A percentile compares a stretch with the other conserved stretches of the same genome.
phyloP scores from a whole-genome alignment of 1,284 basidiomycete species.

The Ceratobasidium sp. region DNA sequence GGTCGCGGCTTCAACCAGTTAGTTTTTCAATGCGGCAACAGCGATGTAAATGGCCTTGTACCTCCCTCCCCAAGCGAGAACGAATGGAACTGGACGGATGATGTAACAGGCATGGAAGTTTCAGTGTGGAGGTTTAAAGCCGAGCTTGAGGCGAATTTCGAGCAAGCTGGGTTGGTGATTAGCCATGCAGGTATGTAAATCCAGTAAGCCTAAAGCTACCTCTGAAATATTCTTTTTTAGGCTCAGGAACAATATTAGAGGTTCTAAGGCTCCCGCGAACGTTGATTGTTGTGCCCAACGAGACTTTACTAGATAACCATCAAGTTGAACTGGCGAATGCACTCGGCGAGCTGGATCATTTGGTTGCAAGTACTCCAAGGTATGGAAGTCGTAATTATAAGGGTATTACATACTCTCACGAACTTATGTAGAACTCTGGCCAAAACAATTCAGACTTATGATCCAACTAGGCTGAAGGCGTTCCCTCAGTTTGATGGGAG shows the following conservation, averaged over 20 bases:
- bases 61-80: conserved; percentile 55
- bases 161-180: conserved; percentile 79
- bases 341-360: conserved; percentile 69
- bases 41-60: conserved; percentile 44
- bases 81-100: conserved; percentile 34
- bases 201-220: neutral
- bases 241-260: conserved; percentile 94
- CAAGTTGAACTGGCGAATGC: conserved; percentile 88
- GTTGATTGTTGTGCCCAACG: conserved; percentile 90
- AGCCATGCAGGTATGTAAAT: conserved; percentile 85
- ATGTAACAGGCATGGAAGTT: conserved; percentile 59
- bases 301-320: conserved; percentile 90
- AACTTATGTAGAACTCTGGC: conserved; percentile 62
- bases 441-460: conserved; percentile 62
- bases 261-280: conserved; percentile 78
- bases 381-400: conserved; percentile 55
- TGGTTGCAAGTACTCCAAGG: conserved; percentile 69
- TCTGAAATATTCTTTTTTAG: conserved; percentile 58
- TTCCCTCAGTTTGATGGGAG: conserved; percentile 74
- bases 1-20: conserved; percentile 66
- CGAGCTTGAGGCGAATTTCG: conserved; percentile 72
- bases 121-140: conserved; percentile 72
- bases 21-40: conserved; percentile 80
- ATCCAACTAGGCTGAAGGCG: conserved; percentile 60
- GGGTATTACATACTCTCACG: conserved; percentile 41